These are phyloP conservation scores for Rosa multiflora DNA, from an alignment of 306 rosid genomes.

Conservation along the genomic window DNA sequence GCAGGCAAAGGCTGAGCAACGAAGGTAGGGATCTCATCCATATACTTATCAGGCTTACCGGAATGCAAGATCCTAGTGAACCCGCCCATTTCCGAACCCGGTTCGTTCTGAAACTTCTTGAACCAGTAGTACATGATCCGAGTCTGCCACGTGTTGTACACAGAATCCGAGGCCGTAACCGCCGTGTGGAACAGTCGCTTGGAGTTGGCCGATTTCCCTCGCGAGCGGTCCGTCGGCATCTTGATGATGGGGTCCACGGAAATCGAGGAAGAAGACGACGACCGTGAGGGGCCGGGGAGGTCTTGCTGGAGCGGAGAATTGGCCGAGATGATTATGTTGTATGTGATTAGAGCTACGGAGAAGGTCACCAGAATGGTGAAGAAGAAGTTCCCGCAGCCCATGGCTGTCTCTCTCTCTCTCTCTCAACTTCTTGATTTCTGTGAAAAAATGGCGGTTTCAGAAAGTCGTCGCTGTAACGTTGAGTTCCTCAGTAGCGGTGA, in stretches of 20 bases:
- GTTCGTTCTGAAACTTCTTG: slow-evolving; percentile 53
- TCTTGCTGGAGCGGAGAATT: slow-evolving; percentile 80
- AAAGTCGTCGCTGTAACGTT: slow-evolving; percentile 26
- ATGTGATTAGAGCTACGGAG: slow-evolving; percentile 88
- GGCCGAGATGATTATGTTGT: slow-evolving; percentile 88
- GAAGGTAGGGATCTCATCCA: slow-evolving; percentile 97
- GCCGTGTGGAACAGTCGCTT: slow-evolving; percentile 89
- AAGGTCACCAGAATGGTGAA: slow-evolving; percentile 64
- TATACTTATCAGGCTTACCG: slow-evolving; percentile 71
- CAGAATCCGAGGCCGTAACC: slow-evolving; percentile 89
- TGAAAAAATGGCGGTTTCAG: slow-evolving; percentile 3
- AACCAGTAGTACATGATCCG: slow-evolving; percentile 95
- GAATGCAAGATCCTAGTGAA: slow-evolving; percentile 91
- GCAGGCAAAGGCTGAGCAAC: slow-evolving; percentile 95
- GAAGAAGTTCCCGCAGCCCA: slow-evolving; percentile 95
- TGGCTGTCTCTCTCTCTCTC: slow-evolving; percentile 24
- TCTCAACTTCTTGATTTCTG: not conserved
- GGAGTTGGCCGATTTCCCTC: slow-evolving; percentile 24
- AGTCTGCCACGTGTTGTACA: slow-evolving; percentile 96
- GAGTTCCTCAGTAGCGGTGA: not conserved
- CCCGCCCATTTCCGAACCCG: slow-evolving; percentile 89
- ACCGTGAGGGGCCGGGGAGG: slow-evolving; percentile 77
- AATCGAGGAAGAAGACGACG: slow-evolving; percentile 30
- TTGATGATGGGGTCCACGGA: slow-evolving; percentile 71
- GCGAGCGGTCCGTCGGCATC: slow-evolving; percentile 69